Percentiles rank a stretch among this genome's conserved stretches.
These are phyloP conservation scores for Cymbidium sinense DNA, from an alignment of 106 monocot species.

Conservation along the genomic window DNA sequence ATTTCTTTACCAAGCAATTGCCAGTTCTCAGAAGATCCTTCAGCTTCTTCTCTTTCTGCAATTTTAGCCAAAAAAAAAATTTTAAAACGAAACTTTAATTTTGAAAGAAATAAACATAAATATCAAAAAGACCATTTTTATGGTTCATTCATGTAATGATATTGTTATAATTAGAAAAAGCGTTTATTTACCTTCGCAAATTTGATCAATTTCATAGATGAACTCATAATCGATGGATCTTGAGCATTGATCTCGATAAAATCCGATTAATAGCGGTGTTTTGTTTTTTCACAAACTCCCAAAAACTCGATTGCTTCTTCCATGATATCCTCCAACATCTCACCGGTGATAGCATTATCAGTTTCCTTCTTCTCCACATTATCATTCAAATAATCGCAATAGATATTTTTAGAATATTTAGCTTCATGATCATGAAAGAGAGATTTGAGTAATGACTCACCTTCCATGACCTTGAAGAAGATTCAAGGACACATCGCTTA, in stretches of 20 bases:
- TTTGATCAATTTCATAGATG: conserved; percentile 31
- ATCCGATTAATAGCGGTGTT: conserved; percentile 34
- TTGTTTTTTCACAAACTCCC: conserved; percentile 64
- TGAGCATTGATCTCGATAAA: conserved; percentile 34
- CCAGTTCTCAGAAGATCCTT: conserved; percentile 54
- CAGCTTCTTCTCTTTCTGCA: conserved; percentile 74
- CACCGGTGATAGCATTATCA: conserved; percentile 15
- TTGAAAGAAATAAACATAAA: neutral
- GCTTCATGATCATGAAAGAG: no score
- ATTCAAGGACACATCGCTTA: conserved; percentile 40
- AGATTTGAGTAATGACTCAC: no score
- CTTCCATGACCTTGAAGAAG: conserved; percentile 87
- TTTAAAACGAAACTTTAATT: no score
- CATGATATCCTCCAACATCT: conserved; percentile 61
- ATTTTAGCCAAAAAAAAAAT: conserved; percentile 1
- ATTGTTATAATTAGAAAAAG: neutral
- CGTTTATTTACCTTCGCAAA: conserved; percentile 42
- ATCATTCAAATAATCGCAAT: conserved; percentile 39
- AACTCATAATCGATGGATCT: conserved; percentile 47
- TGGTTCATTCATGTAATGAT: neutral
- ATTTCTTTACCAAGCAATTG: conserved; percentile 85
- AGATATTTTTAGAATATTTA: neutral
- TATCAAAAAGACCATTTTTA: neutral
- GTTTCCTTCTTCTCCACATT: conserved; percentile 34
- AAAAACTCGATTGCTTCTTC: conserved; percentile 49